Evolutionary conservation across 2,329 filamentous ascomycete genomes (phyloP).

Genomic region (Stemphylium vesicarium): DNA sequence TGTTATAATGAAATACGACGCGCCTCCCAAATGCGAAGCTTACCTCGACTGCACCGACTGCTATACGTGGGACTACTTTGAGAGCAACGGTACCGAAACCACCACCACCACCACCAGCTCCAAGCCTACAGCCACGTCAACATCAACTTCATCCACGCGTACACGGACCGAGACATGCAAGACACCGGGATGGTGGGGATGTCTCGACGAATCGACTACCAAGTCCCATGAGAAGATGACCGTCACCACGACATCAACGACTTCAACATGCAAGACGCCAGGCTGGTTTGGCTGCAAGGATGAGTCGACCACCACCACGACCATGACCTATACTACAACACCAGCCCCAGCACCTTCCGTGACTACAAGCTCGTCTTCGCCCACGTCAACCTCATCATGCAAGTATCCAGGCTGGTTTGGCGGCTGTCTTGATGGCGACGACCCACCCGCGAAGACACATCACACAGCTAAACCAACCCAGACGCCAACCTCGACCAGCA

Average conservation of each 20-base stretch:
- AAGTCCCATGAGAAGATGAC: conserved; percentile 55
- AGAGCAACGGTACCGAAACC: conserved; percentile 84
- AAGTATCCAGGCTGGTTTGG: conserved; percentile 57
- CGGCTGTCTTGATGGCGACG: conserved; percentile 57
- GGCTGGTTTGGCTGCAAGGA: conserved; percentile 72
- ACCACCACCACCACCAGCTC: conserved; percentile 62
- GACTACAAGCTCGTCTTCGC: conserved; percentile 40
- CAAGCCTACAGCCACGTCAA: conserved; percentile 57
- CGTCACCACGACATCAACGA: conserved; percentile 48
- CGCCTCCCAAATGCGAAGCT: conserved; percentile 75
- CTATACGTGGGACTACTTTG: conserved; percentile 91
- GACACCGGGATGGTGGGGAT: conserved; percentile 93
- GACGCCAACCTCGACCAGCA: conserved; percentile 18
- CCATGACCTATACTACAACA: conserved; percentile 36
- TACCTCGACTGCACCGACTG: conserved; percentile 86
- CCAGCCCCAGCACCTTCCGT: conserved; percentile 34
- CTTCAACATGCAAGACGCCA: conserved; percentile 57
- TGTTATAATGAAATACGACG: conserved; percentile 82
- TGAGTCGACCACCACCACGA: conserved; percentile 49
- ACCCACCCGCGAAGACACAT: conserved; percentile 45
- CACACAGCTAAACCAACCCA: conserved; percentile 22
- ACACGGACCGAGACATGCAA: conserved; percentile 85
- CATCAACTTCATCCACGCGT: conserved; percentile 55
- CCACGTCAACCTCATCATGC: conserved; percentile 50
- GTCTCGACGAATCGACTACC: conserved; percentile 69